phyloP scores from a whole-genome alignment of 331 rosid species.

The Quercus phellos region DNA sequence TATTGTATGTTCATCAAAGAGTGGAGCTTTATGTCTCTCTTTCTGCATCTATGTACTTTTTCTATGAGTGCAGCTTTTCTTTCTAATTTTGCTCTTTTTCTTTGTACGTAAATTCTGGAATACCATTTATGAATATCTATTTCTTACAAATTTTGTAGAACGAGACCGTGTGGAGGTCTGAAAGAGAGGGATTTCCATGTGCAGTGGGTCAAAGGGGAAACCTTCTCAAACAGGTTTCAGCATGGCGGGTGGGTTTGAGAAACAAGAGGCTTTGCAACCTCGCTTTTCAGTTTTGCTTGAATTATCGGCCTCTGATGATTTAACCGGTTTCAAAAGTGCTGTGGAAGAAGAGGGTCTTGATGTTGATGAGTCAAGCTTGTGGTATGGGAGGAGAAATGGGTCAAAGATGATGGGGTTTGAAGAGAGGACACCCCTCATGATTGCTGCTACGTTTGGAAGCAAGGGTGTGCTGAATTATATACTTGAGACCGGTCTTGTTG shows the following conservation, averaged over 20 bases:
- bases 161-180: conserved; percentile 15
- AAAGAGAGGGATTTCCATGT: conserved; percentile 41
- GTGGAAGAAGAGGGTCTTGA: conserved; percentile 51
- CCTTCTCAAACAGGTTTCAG: conserved; percentile 38
- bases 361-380: conserved; percentile 54
- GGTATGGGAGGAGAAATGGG: conserved; percentile 80
- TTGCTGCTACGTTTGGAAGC: conserved; percentile 87
- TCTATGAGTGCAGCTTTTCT: background rate
- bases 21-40: background rate
- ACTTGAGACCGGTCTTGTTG: conserved; percentile 41
- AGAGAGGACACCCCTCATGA: conserved; percentile 80
- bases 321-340: conserved; percentile 49
- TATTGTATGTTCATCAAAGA: background rate
- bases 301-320: conserved; percentile 54
- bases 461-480: conserved; percentile 47
- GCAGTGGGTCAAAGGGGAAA: conserved; percentile 56
- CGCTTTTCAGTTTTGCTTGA: conserved; percentile 54
- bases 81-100: background rate
- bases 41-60: background rate
- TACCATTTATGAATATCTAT: conserved; percentile 16
- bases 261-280: conserved; percentile 32
- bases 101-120: background rate
- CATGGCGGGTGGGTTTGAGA: conserved; percentile 47
- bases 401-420: conserved; percentile 60
- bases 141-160: conserved; percentile 21